Evolutionary conservation across 768 basidiomycete species (phyloP).

Genomic region (Myochromella boudieri): DNA sequence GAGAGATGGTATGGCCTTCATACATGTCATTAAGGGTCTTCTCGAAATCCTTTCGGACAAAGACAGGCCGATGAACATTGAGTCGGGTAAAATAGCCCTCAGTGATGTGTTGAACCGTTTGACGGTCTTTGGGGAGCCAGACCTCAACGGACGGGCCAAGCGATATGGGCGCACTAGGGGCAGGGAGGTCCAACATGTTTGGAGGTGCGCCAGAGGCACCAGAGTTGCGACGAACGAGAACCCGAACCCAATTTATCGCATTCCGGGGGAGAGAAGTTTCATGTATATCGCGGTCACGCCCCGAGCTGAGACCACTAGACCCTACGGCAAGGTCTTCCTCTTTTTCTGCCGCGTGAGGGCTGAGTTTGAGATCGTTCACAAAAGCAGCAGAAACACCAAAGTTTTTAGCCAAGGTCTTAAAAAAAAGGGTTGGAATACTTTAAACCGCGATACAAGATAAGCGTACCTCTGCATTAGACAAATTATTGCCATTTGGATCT

Average conservation of each 20-base stretch:
- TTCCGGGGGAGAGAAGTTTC: conserved; percentile 62
- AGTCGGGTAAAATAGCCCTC: conserved; percentile 76
- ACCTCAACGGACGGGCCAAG: conserved; percentile 52
- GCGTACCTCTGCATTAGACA: conserved; percentile 65
- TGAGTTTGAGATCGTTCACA: conserved; percentile 61
- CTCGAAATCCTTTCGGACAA: conserved; percentile 67
- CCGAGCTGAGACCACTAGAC: conserved; percentile 66
- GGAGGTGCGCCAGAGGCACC: conserved; percentile 24
- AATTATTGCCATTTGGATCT: conserved; percentile 78
- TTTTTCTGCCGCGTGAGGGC: conserved; percentile 45
- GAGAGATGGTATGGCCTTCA: conserved; percentile 42
- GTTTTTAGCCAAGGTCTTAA: conserved; percentile 66
- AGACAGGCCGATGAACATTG: conserved; percentile 80
- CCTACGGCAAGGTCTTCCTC: conserved; percentile 84
- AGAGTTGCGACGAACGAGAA: conserved; percentile 52
- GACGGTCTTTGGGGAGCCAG: conserved; percentile 78
- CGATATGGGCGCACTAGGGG: conserved; percentile 27
- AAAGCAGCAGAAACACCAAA: conserved; percentile 78
- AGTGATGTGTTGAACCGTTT: conserved; percentile 59
- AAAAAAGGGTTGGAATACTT: conserved; percentile 1
- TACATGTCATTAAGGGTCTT: conserved; percentile 66
- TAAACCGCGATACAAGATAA: not conserved
- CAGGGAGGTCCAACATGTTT: conserved; percentile 34
- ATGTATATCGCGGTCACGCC: conserved; percentile 59
- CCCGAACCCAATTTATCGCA: conserved; percentile 56